phyloP scores from a whole-genome alignment of 495 filamentous ascomycete species.

The Penicillium robsamsonii region DNA sequence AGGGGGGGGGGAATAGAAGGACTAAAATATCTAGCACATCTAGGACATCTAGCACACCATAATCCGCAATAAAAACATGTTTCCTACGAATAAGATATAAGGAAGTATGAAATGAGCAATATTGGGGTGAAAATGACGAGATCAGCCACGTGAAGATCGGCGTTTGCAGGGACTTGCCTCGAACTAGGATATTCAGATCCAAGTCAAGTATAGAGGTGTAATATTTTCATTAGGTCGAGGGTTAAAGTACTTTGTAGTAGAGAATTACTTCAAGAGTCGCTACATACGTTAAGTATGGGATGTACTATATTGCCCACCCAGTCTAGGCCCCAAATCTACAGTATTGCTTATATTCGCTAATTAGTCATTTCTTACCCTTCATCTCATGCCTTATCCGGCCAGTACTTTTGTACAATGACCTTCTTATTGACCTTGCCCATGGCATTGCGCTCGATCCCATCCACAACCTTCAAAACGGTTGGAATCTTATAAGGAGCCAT shows the following conservation, averaged over 20 bases:
- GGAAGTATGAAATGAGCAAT: slow-evolving; percentile 11
- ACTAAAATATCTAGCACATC: neutral
- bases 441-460: slow-evolving; percentile 47
- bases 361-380: neutral
- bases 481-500: slow-evolving; percentile 51
- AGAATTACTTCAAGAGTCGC: neutral
- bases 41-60: neutral
- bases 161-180: too few relatives aligned
- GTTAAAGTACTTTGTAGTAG: neutral
- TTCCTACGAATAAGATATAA: neutral
- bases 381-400: slow-evolving; percentile 32
- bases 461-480: slow-evolving; percentile 43
- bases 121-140: slow-evolving; percentile 12
- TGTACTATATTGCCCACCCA: neutral
- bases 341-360: slow-evolving; percentile 2
- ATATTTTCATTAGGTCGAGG: too few relatives aligned
- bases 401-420: slow-evolving; percentile 42
- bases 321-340: neutral
- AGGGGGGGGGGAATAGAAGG: neutral
- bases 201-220: too few relatives aligned
- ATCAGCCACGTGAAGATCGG: neutral
- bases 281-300: neutral
- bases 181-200: too few relatives aligned
- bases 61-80: neutral
- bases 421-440: slow-evolving; percentile 53